Evolutionary conservation across 2,329 filamentous ascomycete species (phyloP).

Genomic region (Helicocarpus griseus): DNA sequence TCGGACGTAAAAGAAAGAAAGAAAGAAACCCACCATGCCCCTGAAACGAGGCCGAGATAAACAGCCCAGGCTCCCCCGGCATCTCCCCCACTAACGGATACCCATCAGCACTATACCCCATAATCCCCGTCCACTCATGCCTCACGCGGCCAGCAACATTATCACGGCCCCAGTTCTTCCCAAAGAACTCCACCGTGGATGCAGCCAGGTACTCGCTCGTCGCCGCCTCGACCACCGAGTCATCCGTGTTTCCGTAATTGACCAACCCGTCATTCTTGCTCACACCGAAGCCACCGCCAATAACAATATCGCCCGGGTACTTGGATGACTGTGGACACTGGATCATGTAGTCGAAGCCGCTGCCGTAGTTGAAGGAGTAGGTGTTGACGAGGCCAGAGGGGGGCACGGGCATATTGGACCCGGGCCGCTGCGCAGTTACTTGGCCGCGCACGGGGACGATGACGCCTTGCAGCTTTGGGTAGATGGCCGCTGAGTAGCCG

Average conservation of each 20-base stretch:
- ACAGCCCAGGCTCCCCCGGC: slow-evolving; percentile 12
- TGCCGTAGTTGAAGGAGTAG: slow-evolving; percentile 17
- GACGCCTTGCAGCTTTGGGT: slow-evolving; percentile 36
- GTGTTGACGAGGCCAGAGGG: slow-evolving; percentile 6
- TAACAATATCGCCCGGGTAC: slow-evolving; percentile 13
- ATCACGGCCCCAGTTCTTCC: slow-evolving; percentile 36
- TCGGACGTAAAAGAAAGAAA: background rate
- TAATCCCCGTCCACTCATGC: slow-evolving; percentile 47
- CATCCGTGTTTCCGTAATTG: slow-evolving; percentile 17
- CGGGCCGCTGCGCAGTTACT: slow-evolving; percentile 31
- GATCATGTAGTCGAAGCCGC: slow-evolving; percentile 31
- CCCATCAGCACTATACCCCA: slow-evolving; percentile 47
- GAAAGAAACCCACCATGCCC: slow-evolving; percentile 10
- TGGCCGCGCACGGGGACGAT: slow-evolving; percentile 45
- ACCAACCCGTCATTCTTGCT: slow-evolving; percentile 12
- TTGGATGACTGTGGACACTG: slow-evolving; percentile 14
- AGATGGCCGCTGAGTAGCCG: slow-evolving; percentile 41
- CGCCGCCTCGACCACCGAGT: slow-evolving; percentile 9
- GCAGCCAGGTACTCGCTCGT: slow-evolving; percentile 19
- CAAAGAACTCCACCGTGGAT: slow-evolving; percentile 22
- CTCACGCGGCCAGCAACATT: slow-evolving; percentile 34
- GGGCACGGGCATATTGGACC: slow-evolving; percentile 10
- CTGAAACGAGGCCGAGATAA: slow-evolving; percentile 13
- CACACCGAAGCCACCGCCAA: slow-evolving; percentile 17
- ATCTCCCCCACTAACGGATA: slow-evolving; percentile 45